phyloP scores from a whole-genome alignment of 2,329 filamentous ascomycete species.

The Metarhizium album region DNA sequence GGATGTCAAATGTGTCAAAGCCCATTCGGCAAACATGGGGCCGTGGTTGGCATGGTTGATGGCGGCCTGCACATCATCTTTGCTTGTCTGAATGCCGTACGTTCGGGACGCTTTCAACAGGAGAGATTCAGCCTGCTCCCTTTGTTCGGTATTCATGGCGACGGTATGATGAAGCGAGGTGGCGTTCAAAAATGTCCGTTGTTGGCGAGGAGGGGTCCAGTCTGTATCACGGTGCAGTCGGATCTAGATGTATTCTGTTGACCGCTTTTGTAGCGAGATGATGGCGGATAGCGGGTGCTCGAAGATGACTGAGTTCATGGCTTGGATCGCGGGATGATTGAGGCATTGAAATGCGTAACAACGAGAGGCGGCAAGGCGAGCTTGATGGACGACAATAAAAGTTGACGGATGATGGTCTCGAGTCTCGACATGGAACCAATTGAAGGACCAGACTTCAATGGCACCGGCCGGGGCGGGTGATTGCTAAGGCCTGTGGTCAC shows the following conservation, averaged over 20 bases:
- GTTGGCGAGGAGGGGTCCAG: not conserved
- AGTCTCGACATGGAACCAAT: too few relatives aligned
- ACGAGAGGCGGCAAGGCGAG: not conserved
- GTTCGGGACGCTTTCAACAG: conserved; percentile 21
- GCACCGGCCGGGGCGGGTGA: not conserved
- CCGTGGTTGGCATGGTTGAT: conserved; percentile 25
- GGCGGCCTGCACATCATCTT: conserved; percentile 27
- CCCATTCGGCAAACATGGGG: conserved; percentile 35
- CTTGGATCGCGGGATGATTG: not conserved
- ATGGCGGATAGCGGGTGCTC: not conserved
- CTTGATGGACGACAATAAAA: not conserved
- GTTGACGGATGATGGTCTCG: too few relatives aligned
- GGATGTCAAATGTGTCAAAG: conserved; percentile 32
- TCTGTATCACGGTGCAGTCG: conserved; percentile 2
- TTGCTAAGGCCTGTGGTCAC: not conserved
- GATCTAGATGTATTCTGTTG: not conserved
- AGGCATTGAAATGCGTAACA: not conserved
- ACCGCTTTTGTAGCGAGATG: conserved; percentile 1
- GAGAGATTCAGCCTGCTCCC: conserved; percentile 21
- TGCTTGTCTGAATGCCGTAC: conserved; percentile 20
- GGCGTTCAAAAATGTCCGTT: conserved; percentile 9
- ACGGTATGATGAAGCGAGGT: conserved; percentile 22
- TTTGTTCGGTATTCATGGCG: conserved; percentile 18
- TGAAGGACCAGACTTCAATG: too few relatives aligned
- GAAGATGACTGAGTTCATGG: not conserved